Evolutionary conservation across 768 basidiomycete genomes (phyloP), one percentile per base, ranked within the genome.

Genomic region (Thelephora ganbajun): DNA sequence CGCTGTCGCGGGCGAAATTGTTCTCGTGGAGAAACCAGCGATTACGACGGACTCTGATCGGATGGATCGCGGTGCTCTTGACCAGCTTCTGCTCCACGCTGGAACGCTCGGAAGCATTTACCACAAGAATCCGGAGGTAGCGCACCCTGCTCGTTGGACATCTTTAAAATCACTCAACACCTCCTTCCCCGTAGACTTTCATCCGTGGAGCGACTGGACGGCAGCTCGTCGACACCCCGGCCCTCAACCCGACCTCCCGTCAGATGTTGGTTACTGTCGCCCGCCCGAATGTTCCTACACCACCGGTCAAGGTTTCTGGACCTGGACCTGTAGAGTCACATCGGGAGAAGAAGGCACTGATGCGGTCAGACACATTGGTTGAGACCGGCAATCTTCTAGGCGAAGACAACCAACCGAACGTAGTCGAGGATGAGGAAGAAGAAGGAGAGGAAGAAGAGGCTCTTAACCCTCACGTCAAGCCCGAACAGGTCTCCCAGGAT

Each of bases 31-130:
- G 55, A 96, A 96, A 57, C 96, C 96, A 26, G 72, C 91, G 2
- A 98, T 99, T 53, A 93, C 91, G n/a, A 98, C 90, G 2, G 94
- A 98, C 61, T 89, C 92, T 3, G 96, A 99, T 58, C 71, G 90
- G 47, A 96, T 99, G 90, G 94, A 98, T 57, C 79, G 93, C 56
- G 90, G 91, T 14, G 85, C 93, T 44, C 75, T 99, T 36, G 96
- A 99, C 65, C 93, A 97, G 57, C 71, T 99, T 11, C 65, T 99
- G 37, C 65, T 99, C 30, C 92, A 98, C 62, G 92, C 94, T 0
- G 94, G 89, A 5, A 92, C 89, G 11, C 66, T 98, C 23, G 86
- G 91, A 22, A 93, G 90, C 50, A 94, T 99, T 50, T 99, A 97
- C 64, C 94, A 97, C 69, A 96, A 97, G 68, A 92, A 92, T 56